Percentiles rank a stretch among this genome's conserved stretches.
Evolutionary conservation across 2,329 filamentous ascomycete species (phyloP).

Genomic region (Phaeomoniella chlamydospora): DNA sequence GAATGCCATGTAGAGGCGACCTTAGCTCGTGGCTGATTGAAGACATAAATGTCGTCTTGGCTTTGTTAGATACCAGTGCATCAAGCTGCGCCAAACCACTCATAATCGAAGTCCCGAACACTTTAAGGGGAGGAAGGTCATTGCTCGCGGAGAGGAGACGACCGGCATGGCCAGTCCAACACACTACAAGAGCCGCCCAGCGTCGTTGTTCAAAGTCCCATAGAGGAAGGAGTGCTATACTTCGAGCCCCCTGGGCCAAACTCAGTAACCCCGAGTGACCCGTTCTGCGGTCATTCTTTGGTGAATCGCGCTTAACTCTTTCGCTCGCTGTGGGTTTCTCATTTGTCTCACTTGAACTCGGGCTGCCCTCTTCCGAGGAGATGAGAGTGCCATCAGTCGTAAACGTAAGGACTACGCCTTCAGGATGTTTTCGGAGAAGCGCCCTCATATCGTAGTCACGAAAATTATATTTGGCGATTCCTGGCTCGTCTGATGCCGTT

Average conservation of each 20-base stretch:
- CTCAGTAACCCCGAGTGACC: constrained; percentile 1
- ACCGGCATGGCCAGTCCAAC: constrained; percentile 15
- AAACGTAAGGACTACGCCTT: too few relatives aligned
- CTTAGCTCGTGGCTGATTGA: constrained; percentile 21
- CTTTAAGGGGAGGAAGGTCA: constrained; percentile 15
- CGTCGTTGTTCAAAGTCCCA: constrained; percentile 16
- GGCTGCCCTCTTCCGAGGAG: too few relatives aligned
- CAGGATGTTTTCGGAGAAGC: too few relatives aligned
- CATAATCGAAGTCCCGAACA: constrained; percentile 20
- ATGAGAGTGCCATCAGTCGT: too few relatives aligned
- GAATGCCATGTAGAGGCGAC: constrained; percentile 20
- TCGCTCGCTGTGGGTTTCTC: too few relatives aligned
- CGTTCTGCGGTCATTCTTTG: background rate
- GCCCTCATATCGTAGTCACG: too few relatives aligned
- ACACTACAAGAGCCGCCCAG: constrained; percentile 16
- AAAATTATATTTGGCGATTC: too few relatives aligned
- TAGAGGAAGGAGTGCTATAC: constrained; percentile 16
- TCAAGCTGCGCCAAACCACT: constrained; percentile 17
- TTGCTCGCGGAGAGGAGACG: constrained; percentile 13
- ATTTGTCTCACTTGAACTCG: background rate
- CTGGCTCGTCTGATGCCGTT: too few relatives aligned
- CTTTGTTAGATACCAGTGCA: constrained; percentile 15
- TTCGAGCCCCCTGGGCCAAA: constrained; percentile 10
- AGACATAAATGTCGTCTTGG: constrained; percentile 18
- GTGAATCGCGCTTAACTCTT: too few relatives aligned